Base-by-base conservation (phyloP, 352 stramenopile genomes). In the Pythium myriotylum region DNA sequence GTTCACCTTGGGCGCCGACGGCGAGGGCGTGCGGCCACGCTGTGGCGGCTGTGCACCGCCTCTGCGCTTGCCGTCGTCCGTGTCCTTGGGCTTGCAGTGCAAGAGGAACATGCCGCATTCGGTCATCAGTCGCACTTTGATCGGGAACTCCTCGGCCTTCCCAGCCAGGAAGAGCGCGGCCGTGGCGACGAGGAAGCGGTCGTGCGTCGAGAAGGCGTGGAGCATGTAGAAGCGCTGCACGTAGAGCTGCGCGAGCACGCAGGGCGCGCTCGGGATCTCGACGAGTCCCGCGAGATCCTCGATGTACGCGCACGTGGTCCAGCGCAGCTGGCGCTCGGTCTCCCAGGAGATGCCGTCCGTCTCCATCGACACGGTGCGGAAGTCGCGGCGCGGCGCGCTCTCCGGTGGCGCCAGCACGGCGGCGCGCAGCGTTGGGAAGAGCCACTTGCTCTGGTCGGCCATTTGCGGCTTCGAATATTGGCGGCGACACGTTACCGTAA, bases 221-320 rank as follows among this genome's bases (percentile, higher is more conserved):
- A 91, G 42, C 76, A 83, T 79, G 65, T 87, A 94, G 70, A 94
- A 94, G 5, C 78, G 64, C 61, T 94, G 84, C 19, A 91, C 70
- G 54, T 83, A 89, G 27, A 89, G 70, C 62, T 91, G 79, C 10
- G 82, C 85, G 0, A 81, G 60, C 8, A 90, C 54, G 16, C 65
- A 72, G 9, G 83, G 79, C 7, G 79, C 73, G 17, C 74, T 71
- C 12, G 85, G 85, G 42, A 94, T 81, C 51, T 83, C 78, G 47
- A 91, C 46, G 14, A 89, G 68, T 43, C 69, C 58, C 19, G 73
- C 77, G 55, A 94, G 68, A 56, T 94, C 79, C 50, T 86, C 72
- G 20, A 94, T 67, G 59, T 88, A 92, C 33, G 68, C 54, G 59
- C 81, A 91, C 23, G 82, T 92, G 9, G 81, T 79, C 49, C 71